phyloP scores from a whole-genome alignment of 257 asterid species.

The Fraxinus pennsylvanica region DNA sequence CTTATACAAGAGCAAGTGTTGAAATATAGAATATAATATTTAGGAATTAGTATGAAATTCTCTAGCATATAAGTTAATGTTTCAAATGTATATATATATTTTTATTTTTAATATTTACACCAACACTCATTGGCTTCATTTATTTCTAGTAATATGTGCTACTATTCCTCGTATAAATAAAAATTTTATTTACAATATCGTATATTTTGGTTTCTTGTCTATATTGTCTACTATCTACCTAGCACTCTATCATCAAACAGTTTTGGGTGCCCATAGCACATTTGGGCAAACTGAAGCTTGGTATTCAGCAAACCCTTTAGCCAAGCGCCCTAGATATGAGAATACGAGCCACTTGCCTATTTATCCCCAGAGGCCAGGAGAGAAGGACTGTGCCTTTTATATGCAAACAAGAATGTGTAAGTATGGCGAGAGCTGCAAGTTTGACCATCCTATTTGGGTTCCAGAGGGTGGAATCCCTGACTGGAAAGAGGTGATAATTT shows the following conservation, averaged over 20 bases:
- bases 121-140: constrained; percentile 21
- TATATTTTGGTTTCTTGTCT: constrained; percentile 46
- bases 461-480: constrained; percentile 99
- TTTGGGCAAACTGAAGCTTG: constrained; percentile 96
- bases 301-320: constrained; percentile 82
- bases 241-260: constrained; percentile 89
- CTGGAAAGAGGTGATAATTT: constrained; percentile 98
- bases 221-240: constrained; percentile 71
- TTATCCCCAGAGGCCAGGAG: constrained; percentile 99
- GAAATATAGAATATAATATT: constrained; percentile 14
- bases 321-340: constrained; percentile 96
- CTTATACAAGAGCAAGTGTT: not conserved
- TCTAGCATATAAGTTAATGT: constrained; percentile 19
- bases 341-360: constrained; percentile 88
- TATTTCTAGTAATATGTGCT: constrained; percentile 18
- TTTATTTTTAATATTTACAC: not conserved
- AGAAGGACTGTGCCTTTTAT: constrained; percentile 98
- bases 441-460: constrained; percentile 99
- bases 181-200: constrained; percentile 36
- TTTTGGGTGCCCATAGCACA: constrained; percentile 78
- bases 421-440: constrained; percentile 97
- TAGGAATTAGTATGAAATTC: constrained; percentile 15
- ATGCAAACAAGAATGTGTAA: constrained; percentile 99
- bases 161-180: constrained; percentile 23
- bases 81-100: constrained; percentile 2